Evolutionary conservation across 2,329 filamentous ascomycete species (phyloP), one percentile per base, ranked within the genome.

Genomic region (Dothideomycetes sp.): DNA sequence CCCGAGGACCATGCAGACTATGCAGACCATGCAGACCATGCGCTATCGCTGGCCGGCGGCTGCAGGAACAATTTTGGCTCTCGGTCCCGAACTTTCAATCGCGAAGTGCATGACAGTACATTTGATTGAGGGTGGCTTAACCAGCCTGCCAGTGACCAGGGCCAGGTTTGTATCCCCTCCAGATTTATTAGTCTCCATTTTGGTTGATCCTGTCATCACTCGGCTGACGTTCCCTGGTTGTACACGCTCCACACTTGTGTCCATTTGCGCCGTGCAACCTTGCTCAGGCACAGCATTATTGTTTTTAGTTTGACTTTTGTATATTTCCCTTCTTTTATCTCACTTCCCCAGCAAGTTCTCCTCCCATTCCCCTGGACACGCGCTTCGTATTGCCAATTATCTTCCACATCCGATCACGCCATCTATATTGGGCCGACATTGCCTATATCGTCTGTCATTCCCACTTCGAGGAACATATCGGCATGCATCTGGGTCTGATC

Each of bases 121-220:
- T n/a, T 39, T 39, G 36, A 39, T 39, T n/a, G 36, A 39, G 36
- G 28, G 36, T 39, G 36, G 36, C 36, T 39, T n/a, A n/a, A n/a
- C n/a, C n/a, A n/a, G n/a, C n/a, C n/a, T n/a, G n/a, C n/a, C n/a
- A n/a, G n/a, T n/a, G 36, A 32, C 28, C 15, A 22, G 28, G 36
- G 36, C 29, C 36, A 39, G 36, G 36, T 39, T 39, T 32, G 20
- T 18, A 6, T 32, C 20, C 36, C 29, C 36, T 39, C 36, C 36
- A 39, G 36, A 33, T 32, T 39, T 39, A 39, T 39, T 39, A 39
- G 36, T 29, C 36, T 39, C 36, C 36, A 39, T 29, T 12, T n/a
- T 25, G 20, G 33, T 9, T 25, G 19, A 25, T 19, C 30, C 35
- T 38, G 35, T 38, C 35, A 38, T 38, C 35, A 38, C 30, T 39